Base-by-base conservation (phyloP, 2,329 filamentous ascomycete genomes). In the Akanthomyces lecanii region DNA sequence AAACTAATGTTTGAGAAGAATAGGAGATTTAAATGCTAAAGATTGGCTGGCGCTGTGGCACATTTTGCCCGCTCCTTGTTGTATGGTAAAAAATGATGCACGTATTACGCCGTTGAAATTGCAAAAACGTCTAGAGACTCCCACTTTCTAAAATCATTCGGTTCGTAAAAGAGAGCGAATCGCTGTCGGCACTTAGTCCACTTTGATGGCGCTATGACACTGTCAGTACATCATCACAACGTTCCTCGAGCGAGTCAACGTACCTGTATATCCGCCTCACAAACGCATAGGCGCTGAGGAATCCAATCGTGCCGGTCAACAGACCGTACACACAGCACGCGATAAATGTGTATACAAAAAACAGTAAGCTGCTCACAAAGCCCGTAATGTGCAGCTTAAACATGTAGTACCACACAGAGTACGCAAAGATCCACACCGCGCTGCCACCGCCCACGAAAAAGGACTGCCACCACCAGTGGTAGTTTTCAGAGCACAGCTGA, bases 401-500 rank as follows among this genome's bases (percentile, higher is more conserved):
- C 69, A 87, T 82, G 76, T 91, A 96, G 78, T 94, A 96, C 88
- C 90, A 96, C 56, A 88, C 79, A 73, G 89, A 91, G 77, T 95
- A 96, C 44, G 85, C 73, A 72, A 94, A 95, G 44, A 96, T 85
- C 91, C 91, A 96, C 65, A 91, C 74, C 7, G 89, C 85, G 68
- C 88, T 91, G 68, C 88, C 86, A 54, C 88, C 89, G 51, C 92
- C 92, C 10, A 92, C 85, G 55, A 91, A 76, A 78, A 96, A 95
- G 58, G 89, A 91, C 73, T 91, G 89, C 91, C 91, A 96, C 90
- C 90, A 95, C 92, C 92, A 96, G 73, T 91, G 85, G 76, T 95
- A 89, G 74, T 96, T 92, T 82, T 96, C 92, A 1, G 86, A 82
- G 76, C 91, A 94, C 21, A 96, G 84, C 76, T 91, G 89, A 54